A percentile compares a stretch with the other conserved stretches of the same genome.
These are phyloP conservation scores for Pichia norvegensis DNA, from an alignment of 1,139 yeast species.

Conservation along the genomic window DNA sequence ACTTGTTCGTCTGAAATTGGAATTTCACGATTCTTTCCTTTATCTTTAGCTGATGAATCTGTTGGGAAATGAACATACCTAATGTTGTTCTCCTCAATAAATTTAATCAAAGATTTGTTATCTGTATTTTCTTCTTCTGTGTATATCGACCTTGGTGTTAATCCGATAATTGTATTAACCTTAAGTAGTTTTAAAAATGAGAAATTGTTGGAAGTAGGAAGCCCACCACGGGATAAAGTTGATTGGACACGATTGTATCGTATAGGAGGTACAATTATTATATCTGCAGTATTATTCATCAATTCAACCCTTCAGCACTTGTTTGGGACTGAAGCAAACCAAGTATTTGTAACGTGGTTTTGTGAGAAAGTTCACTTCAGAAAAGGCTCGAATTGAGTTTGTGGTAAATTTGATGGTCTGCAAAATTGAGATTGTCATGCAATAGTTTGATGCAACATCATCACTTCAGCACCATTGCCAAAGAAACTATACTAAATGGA, in stretches of 20 bases:
- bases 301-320: too few species aligned
- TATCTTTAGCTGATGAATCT: conserved; percentile 43
- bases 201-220: conserved; percentile 69
- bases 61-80: conserved; percentile 58
- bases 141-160: conserved; percentile 67
- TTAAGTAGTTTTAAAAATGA: conserved; percentile 63
- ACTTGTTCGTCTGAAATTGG: conserved; percentile 67
- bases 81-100: conserved; percentile 43
- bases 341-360: too few species aligned
- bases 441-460: too few species aligned
- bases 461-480: too few species aligned
- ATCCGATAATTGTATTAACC: conserved; percentile 65
- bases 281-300: conserved; percentile 2
- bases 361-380: too few species aligned
- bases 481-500: conserved; percentile 10
- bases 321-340: too few species aligned
- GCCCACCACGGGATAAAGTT: conserved; percentile 72
- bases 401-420: too few species aligned
- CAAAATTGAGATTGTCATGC: too few species aligned
- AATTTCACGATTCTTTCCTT: conserved; percentile 71
- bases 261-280: conserved; percentile 64
- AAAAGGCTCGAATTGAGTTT: too few species aligned
- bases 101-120: conserved; percentile 38
- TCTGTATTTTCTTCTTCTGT: conserved; percentile 34
- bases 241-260: conserved; percentile 68